Evolutionary conservation across 1,139 yeast species (phyloP).

Genomic region (Zygosaccharomyces sapae): DNA sequence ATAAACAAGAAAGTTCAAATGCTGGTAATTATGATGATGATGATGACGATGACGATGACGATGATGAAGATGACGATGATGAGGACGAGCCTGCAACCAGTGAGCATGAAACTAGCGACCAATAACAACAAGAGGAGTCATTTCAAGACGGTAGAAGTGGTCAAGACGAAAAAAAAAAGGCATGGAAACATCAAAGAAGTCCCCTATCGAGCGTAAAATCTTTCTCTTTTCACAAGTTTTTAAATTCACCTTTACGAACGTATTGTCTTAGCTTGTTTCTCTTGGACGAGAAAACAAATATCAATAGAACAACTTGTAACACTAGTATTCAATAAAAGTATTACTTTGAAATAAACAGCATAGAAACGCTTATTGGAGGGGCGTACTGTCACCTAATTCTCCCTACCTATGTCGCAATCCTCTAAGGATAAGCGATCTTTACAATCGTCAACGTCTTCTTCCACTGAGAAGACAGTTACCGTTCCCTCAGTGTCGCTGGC

Average conservation of each 20-base stretch:
- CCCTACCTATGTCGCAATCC: constrained; percentile 1
- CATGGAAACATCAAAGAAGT: neutral
- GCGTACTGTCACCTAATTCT: neutral
- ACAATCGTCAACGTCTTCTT: neutral
- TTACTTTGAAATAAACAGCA: neutral
- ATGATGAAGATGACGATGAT: neutral
- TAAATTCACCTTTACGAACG: neutral
- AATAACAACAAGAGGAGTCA: neutral
- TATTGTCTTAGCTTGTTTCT: neutral
- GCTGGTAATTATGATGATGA: neutral
- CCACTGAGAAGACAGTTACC: constrained; percentile 6
- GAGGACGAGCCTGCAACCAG: neutral
- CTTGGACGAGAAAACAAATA: constrained; percentile 1
- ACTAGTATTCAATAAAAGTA: neutral
- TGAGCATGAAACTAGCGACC: neutral
- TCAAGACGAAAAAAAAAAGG: neutral
- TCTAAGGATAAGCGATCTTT: constrained; percentile 5
- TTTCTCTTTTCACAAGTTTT: neutral
- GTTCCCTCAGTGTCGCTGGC: constrained; percentile 14
- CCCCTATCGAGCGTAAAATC: neutral
- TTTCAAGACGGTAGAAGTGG: neutral
- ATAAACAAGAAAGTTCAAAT: neutral
- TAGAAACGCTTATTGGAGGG: neutral
- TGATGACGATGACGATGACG: neutral
- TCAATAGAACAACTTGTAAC: neutral